Conservation (phyloP, 495 filamentous ascomycete species). For the Umbilicaria muhlenbergii region DNA sequence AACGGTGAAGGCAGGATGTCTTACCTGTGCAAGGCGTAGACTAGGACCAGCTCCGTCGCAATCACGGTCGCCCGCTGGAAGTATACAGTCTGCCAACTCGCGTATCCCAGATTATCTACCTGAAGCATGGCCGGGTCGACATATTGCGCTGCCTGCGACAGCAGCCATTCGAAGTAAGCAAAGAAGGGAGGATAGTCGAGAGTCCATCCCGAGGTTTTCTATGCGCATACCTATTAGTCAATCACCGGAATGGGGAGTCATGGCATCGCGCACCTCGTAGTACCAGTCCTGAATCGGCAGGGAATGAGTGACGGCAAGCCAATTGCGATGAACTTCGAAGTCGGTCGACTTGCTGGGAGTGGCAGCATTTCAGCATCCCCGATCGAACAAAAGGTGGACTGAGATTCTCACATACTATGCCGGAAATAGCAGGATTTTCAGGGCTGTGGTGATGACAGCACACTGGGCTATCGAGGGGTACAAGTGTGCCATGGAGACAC, state of each 20-base stretch:
- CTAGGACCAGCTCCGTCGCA: constrained; percentile 65
- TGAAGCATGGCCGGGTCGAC: constrained; percentile 70
- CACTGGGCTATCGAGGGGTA: constrained; percentile 80
- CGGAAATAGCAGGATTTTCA: constrained; percentile 89
- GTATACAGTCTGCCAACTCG: constrained; percentile 82
- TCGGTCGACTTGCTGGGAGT: constrained; percentile 84
- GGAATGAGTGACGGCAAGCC: constrained; percentile 87
- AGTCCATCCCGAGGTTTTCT: constrained; percentile 96
- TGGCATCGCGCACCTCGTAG: constrained; percentile 46
- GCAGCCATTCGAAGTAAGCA: constrained; percentile 86
- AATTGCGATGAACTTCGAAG: constrained; percentile 96
- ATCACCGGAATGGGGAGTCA: background rate
- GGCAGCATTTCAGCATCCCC: constrained; percentile 1
- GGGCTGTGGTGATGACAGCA: constrained; percentile 70
- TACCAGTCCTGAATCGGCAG: constrained; percentile 85
- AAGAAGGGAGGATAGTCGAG: constrained; percentile 98
- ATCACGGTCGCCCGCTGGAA: constrained; percentile 86
- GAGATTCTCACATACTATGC: constrained; percentile 59
- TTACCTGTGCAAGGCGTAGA: constrained; percentile 71
- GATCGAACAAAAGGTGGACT: no score
- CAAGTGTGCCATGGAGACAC: constrained; percentile 53
- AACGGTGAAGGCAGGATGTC: background rate
- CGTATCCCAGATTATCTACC: constrained; percentile 66
- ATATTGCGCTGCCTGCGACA: constrained; percentile 66
- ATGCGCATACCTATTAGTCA: constrained; percentile 1